Evolutionary conservation across 352 stramenopile species (phyloP).

Genomic region (Elongisporangium undulatum): DNA sequence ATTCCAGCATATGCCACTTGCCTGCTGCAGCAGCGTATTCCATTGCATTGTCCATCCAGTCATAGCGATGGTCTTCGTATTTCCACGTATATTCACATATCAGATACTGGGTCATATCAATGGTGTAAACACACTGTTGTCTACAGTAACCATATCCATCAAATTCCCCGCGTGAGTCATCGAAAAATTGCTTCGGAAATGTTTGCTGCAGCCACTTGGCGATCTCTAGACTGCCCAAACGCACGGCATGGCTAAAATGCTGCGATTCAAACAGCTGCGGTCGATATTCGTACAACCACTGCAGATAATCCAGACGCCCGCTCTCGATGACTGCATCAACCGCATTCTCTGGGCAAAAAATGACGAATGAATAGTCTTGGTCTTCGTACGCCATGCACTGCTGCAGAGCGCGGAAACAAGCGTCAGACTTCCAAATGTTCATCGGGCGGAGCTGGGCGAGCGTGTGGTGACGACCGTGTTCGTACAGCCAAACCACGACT

Average conservation of each 20-base stretch:
- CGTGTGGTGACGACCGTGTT: background rate
- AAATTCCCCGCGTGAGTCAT: background rate
- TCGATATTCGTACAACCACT: background rate
- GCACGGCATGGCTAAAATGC: background rate
- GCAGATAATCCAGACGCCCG: background rate
- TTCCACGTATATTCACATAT: background rate
- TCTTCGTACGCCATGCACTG: background rate
- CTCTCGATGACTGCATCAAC: background rate
- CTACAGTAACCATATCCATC: no score
- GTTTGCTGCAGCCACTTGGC: background rate
- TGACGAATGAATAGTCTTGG: background rate
- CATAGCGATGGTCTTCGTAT: background rate
- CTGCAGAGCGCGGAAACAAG: no score
- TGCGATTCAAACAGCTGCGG: background rate
- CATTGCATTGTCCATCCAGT: background rate
- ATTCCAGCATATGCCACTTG: background rate
- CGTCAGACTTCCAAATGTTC: no score
- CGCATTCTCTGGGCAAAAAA: background rate
- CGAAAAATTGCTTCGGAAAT: background rate
- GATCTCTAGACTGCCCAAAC: background rate
- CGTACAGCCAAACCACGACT: background rate
- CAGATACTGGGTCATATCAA: background rate
- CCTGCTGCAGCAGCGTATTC: background rate
- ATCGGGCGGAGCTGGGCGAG: background rate
- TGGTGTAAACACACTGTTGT: no score